phyloP scores from a whole-genome alignment of 768 basidiomycete species.

The Rhizopogon vesiculosus region DNA sequence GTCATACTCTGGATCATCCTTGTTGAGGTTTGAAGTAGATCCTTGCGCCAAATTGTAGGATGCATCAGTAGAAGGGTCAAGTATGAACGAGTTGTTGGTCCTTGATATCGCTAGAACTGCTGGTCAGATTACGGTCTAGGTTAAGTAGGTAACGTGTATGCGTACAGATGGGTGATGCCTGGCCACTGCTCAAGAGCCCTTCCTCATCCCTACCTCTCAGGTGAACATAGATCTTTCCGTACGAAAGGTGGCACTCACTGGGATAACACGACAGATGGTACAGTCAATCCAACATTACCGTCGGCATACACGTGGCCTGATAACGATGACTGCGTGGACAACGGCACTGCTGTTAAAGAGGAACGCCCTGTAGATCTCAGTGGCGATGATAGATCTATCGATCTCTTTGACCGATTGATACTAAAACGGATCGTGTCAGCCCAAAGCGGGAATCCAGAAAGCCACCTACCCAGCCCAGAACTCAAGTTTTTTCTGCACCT shows the following conservation, averaged over 20 bases:
- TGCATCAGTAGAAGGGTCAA: conserved; percentile 25
- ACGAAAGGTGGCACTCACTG: conserved; percentile 23
- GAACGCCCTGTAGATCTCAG: conserved; percentile 16
- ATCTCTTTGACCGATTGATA: conserved; percentile 30
- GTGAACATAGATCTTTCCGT: neutral
- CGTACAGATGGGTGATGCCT: conserved; percentile 67
- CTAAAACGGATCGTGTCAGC: conserved; percentile 14
- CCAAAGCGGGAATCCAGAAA: neutral
- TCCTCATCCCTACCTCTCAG: conserved; percentile 45
- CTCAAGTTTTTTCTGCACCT: conserved; percentile 43
- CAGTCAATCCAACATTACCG: conserved; percentile 20
- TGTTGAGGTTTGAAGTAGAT: neutral
- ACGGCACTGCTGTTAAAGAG: conserved; percentile 24
- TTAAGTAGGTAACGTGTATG: neutral
- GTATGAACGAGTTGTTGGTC: conserved; percentile 14
- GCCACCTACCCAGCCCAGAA: conserved; percentile 43
- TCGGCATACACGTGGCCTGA: conserved; percentile 23
- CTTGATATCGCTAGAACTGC: conserved; percentile 18
- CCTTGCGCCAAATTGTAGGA: neutral
- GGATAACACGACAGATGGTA: conserved; percentile 38
- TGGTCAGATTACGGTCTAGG: conserved; percentile 2
- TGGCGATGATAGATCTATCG: conserved; percentile 22
- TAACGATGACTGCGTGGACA: conserved; percentile 31
- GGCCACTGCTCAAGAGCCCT: conserved; percentile 73
- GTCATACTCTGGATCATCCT: conserved; percentile 21